Base-by-base conservation (phyloP, 2,329 filamentous ascomycete genomes). In the Neonectria punicea region DNA sequence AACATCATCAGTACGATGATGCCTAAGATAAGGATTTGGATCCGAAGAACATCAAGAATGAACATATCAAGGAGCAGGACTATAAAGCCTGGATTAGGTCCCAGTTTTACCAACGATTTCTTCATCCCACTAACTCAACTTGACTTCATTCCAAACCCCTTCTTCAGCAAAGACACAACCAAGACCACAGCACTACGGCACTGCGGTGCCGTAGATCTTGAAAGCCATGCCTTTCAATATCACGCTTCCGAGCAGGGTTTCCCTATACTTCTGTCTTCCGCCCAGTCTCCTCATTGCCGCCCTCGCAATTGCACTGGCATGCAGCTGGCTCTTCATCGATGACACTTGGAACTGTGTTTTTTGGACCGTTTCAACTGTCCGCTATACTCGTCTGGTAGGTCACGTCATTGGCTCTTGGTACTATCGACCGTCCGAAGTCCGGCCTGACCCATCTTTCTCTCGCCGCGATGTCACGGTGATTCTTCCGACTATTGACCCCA, bases 401-500 rank as follows among this genome's bases (percentile, higher is more conserved):
- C 80, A 85, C 68, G 55, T 82, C 2, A 28, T 82, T 1, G 79
- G 78, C 0, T 84, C 79, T 53, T 80, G 75, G 67, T 50, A 75
- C 0, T 86, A 86, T 66, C 70, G 70, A 0, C 79, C 84, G 5
- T 69, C 76, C 0, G 68, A 73, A 0, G 63, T 77, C 0, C 22
- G 67, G 0, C 28, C 18, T 0, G 69, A 74, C 3, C 80, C 83
- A 0, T 70, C 54, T 0, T 80, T 81, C 65, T 70, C 65, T 6
- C 69, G 72, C 3, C 55, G 63, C 1, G 82, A 88, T 41, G 82
- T 83, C 54, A 85, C 85, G 0, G 81, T 87, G 20, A 78, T 89
- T 50, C 72, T 89, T 2, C 84, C 86, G 0, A 88, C 85, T 0
- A 77, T 86, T 3, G 81, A 84, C 13, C 83, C 85, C 0, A 54